Evolutionary conservation across 257 asterid species (phyloP).

Genomic region (Schizonepeta tenuifolia): DNA sequence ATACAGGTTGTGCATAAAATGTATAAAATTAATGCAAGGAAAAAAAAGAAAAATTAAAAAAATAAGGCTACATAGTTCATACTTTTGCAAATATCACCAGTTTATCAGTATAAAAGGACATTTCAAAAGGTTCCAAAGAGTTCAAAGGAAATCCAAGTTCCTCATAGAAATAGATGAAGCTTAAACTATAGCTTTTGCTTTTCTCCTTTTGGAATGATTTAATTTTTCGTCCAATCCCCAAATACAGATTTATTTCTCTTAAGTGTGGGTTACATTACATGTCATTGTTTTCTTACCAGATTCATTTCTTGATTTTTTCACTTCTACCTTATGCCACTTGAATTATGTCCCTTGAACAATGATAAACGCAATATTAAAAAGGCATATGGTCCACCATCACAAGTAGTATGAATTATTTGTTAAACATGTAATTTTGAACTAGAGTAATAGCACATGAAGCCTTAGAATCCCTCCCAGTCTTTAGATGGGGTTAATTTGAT

Average conservation of each 20-base stretch:
- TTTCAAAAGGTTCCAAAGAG: not conserved
- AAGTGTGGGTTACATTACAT: not conserved
- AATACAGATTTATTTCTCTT: conserved; percentile 11
- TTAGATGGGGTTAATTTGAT: not conserved
- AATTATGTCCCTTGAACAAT: conserved; percentile 5
- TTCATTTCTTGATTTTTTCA: not conserved
- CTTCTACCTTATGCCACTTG: not conserved
- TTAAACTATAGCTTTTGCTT: conserved; percentile 19
- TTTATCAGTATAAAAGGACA: conserved; percentile 2
- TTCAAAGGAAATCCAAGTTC: conserved; percentile 23
- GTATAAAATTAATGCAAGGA: conserved; percentile 6
- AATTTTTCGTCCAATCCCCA: conserved; percentile 14
- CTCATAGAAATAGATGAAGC: conserved; percentile 15
- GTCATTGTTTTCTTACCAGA: not conserved
- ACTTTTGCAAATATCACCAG: conserved; percentile 2
- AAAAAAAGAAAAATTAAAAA: not conserved
- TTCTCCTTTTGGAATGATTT: not conserved
- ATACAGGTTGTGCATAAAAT: conserved; percentile 10
- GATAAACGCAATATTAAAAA: not conserved
- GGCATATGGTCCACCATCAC: conserved; percentile 2
- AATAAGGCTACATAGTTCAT: not conserved
- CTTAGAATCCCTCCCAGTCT: conserved; percentile 11
- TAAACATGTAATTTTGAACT: conserved; percentile 18
- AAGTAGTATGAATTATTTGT: conserved; percentile 1
- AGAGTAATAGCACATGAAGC: conserved; percentile 4